phyloP scores from a whole-genome alignment of 225 moss, liverwort and hornwort species.

The Thuidium tamariscinum region DNA sequence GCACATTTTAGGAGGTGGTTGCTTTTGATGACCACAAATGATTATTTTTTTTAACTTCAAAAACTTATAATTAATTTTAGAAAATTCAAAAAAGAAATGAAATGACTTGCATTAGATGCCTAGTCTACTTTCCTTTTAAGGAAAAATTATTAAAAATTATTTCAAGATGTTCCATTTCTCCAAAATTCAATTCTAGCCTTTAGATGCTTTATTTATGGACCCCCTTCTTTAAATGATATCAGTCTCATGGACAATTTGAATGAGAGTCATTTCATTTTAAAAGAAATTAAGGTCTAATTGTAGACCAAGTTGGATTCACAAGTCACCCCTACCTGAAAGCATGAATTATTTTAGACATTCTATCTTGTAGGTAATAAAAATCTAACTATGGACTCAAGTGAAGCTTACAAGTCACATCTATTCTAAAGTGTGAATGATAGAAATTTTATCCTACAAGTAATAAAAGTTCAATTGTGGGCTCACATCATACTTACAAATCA shows the following conservation, averaged over 20 bases:
- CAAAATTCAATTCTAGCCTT: too few relatives aligned
- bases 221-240: too few relatives aligned
- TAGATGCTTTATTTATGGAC: too few relatives aligned
- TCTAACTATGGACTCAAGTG: neutral
- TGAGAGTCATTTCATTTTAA: neutral
- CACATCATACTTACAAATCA: accelerated
- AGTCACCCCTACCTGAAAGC: neutral
- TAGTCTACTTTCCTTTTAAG: too few relatives aligned
- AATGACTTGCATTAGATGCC: too few relatives aligned
- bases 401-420: neutral
- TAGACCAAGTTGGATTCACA: neutral
- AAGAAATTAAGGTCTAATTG: neutral
- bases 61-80: too few relatives aligned
- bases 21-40: too few relatives aligned
- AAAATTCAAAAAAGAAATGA: too few relatives aligned
- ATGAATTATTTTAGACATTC: neutral
- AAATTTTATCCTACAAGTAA: accelerated
- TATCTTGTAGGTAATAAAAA: neutral
- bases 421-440: neutral
- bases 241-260: neutral
- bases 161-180: too few relatives aligned
- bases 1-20: too few relatives aligned
- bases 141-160: too few relatives aligned
- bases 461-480: neutral
- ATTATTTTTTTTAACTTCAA: too few relatives aligned